These are phyloP conservation scores for Pestalotiopsis sp. DNA, from an alignment of 2,329 filamentous ascomycete species.

Conservation along the genomic window DNA sequence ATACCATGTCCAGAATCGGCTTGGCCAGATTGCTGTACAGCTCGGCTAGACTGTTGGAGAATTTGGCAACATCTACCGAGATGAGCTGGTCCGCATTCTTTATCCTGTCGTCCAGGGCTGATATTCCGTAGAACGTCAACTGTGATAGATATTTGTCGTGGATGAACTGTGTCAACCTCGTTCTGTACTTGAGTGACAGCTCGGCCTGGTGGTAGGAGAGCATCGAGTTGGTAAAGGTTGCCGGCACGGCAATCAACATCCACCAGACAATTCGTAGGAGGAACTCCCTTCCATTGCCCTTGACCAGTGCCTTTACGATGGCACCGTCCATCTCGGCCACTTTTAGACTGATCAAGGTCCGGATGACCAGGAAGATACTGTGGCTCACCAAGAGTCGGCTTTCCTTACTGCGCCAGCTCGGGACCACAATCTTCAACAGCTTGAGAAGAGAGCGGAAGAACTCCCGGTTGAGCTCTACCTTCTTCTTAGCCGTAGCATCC, in stretches of 20 bases:
- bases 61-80: conserved; percentile 93
- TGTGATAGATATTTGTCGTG: conserved; percentile 96
- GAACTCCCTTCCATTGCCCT: conserved; percentile 89
- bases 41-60: conserved; percentile 92
- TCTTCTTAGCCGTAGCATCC: conserved; percentile 48
- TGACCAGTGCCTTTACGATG: conserved; percentile 88
- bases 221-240: conserved; percentile 99
- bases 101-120: conserved; percentile 93
- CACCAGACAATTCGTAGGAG: conserved; percentile 89
- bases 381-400: conserved; percentile 84
- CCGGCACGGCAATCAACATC: conserved; percentile 96
- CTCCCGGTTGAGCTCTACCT: conserved; percentile 90
- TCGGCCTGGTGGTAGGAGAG: conserved; percentile 97
- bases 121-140: conserved; percentile 96
- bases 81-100: conserved; percentile 98
- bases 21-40: conserved; percentile 97
- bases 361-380: conserved; percentile 86
- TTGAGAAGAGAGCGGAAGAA: conserved; percentile 74
- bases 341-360: conserved; percentile 91
- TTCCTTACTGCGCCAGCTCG: conserved; percentile 88
- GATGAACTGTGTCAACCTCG: conserved; percentile 89
- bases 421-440: conserved; percentile 84
- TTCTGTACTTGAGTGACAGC: conserved; percentile 88
- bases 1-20: conserved; percentile 86
- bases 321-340: conserved; percentile 95